Evolutionary conservation across 2,329 filamentous ascomycete species (phyloP).

Genomic region (Aspergillus eucalypticola): DNA sequence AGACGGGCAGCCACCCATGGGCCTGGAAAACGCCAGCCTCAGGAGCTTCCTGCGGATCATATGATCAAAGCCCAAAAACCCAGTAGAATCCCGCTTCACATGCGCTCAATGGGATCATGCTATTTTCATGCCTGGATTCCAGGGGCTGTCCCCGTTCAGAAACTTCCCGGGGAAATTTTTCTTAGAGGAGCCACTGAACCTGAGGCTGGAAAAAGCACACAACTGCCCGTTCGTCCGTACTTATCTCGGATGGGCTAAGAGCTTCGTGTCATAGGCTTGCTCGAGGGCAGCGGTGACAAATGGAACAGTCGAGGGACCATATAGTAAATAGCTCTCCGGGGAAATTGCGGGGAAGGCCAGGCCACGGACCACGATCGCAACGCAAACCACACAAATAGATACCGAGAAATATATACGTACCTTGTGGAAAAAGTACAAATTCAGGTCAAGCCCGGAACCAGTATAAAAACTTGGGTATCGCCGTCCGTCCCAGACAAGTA

Average conservation of each 20-base stretch:
- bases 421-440: conserved; percentile 20
- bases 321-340: background rate
- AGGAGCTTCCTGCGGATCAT: background rate
- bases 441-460: conserved; percentile 14
- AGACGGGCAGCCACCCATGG: conserved; percentile 4
- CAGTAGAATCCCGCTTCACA: background rate
- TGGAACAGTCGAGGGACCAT: background rate
- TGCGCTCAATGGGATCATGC: background rate
- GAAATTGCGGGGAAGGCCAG: background rate
- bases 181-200: background rate
- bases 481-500: conserved; percentile 15
- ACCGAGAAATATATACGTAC: conserved; percentile 15
- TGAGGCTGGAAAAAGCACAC: background rate
- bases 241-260: background rate
- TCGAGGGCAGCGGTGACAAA: no score
- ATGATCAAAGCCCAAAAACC: background rate
- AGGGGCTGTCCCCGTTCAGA: background rate
- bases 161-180: background rate
- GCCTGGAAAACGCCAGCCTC: background rate
- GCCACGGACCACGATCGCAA: background rate
- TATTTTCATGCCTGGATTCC: background rate
- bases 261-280: no score
- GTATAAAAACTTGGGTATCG: conserved; percentile 16
- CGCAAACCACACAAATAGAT: background rate
- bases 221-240: background rate